These are phyloP conservation scores for Claviceps maximensis DNA, from an alignment of 2,329 filamentous ascomycete species.

Conservation along the genomic window DNA sequence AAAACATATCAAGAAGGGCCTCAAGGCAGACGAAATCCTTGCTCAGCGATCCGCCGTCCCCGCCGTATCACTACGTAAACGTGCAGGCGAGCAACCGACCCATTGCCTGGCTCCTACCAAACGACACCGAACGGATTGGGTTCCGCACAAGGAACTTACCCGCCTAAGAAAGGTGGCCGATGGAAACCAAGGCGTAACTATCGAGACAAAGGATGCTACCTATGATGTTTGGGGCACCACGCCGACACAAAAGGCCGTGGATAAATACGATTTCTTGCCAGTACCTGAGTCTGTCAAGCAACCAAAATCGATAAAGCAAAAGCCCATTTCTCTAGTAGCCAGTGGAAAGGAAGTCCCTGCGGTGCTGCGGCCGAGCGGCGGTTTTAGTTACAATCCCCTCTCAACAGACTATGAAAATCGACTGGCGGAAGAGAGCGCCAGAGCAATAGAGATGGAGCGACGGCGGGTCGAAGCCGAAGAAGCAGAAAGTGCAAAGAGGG, in stretches of 20 bases:
- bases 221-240: slow-evolving; percentile 68
- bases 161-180: slow-evolving; percentile 69
- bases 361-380: slow-evolving; percentile 65
- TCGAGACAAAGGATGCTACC: slow-evolving; percentile 45
- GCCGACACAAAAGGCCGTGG: slow-evolving; percentile 23
- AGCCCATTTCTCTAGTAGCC: slow-evolving; percentile 70
- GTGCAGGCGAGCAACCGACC: slow-evolving; percentile 53
- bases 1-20: slow-evolving; percentile 57
- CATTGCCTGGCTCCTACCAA: slow-evolving; percentile 66
- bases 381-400: slow-evolving; percentile 83
- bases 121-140: slow-evolving; percentile 62
- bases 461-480: slow-evolving; percentile 56
- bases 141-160: slow-evolving; percentile 72
- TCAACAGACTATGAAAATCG: slow-evolving; percentile 77
- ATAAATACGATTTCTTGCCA: slow-evolving; percentile 45
- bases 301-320: slow-evolving; percentile 61
- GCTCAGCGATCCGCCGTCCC: slow-evolving; percentile 70
- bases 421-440: slow-evolving; percentile 59
- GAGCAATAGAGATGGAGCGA: slow-evolving; percentile 67
- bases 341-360: slow-evolving; percentile 69
- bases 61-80: slow-evolving; percentile 66
- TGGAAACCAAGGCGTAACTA: slow-evolving; percentile 44
- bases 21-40: slow-evolving; percentile 89
- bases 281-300: slow-evolving; percentile 53
- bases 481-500: slow-evolving; percentile 52